These are phyloP conservation scores for Ichthyophthirius multifiliis DNA, from an alignment of 169 alveolate genomes.

Conservation along the genomic window DNA sequence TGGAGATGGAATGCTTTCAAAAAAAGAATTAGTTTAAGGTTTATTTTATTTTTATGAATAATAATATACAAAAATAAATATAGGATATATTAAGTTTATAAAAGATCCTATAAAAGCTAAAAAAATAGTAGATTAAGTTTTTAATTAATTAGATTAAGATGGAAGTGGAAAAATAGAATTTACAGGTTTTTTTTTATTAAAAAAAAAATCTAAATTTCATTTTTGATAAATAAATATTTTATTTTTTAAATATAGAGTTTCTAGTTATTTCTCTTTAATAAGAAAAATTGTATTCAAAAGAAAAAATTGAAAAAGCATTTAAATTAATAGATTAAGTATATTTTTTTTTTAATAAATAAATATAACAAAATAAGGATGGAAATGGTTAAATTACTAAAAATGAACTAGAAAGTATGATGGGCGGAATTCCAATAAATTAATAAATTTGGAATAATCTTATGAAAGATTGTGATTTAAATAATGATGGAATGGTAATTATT, in stretches of 20 bases:
- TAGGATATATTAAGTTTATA: constrained; percentile 21
- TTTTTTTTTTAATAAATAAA: not conserved
- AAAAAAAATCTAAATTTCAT: too few species aligned
- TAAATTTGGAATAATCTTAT: constrained; percentile 44
- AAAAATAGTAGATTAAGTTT: constrained; percentile 24
- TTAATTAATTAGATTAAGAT: constrained; percentile 22
- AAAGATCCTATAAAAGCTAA: constrained; percentile 36
- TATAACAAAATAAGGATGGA: constrained; percentile 14
- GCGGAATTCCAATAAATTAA: constrained; percentile 47
- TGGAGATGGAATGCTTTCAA: constrained; percentile 28
- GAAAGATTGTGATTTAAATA: constrained; percentile 53
- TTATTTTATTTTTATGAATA: too few species aligned
- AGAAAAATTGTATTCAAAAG: constrained; percentile 17
- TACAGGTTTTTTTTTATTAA: not conserved
- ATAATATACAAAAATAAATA: too few species aligned
- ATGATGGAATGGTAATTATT: constrained; percentile 62
- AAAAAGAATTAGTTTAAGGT: constrained; percentile 29
- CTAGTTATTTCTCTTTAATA: constrained; percentile 18
- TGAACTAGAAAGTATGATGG: constrained; percentile 49
- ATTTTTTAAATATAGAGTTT: constrained; percentile 27
- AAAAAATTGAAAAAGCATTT: constrained; percentile 26
- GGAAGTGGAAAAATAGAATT: constrained; percentile 35
- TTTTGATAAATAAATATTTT: not conserved
- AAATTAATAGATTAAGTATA: constrained; percentile 50
- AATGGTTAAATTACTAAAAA: constrained; percentile 36